Evolutionary conservation across 257 asterid genomes (phyloP).

Genomic region (Eucommia ulmoides): DNA sequence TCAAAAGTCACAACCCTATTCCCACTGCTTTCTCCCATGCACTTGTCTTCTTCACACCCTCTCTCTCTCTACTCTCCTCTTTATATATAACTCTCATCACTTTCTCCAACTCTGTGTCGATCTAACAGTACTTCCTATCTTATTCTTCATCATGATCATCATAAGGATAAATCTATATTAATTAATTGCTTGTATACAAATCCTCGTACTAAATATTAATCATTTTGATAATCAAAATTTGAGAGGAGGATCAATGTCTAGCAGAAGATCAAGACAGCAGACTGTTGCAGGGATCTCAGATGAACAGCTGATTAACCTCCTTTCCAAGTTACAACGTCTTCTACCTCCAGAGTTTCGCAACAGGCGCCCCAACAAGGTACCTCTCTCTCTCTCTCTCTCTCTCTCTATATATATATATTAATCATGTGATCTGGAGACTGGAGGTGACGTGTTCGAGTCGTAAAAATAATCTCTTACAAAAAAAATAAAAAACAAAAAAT

Average conservation of each 20-base stretch:
- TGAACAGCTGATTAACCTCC: slow-evolving; percentile 32
- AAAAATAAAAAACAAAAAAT: too few species aligned
- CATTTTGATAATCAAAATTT: too few species aligned
- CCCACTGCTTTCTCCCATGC: slow-evolving; percentile 23
- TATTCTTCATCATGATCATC: neutral
- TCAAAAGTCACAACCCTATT: slow-evolving; percentile 6
- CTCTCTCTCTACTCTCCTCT: slow-evolving; percentile 5
- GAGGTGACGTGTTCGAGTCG: too few species aligned
- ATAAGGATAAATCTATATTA: slow-evolving; percentile 6
- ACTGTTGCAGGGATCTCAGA: slow-evolving; percentile 28
- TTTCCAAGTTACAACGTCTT: slow-evolving; percentile 32
- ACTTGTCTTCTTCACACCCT: slow-evolving; percentile 22
- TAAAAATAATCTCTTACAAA: too few species aligned
- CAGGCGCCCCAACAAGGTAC: slow-evolving; percentile 30
- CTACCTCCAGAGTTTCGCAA: slow-evolving; percentile 35
- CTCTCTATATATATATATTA: too few species aligned
- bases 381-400: neutral
- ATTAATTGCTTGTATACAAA: too few species aligned
- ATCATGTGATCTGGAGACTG: too few species aligned
- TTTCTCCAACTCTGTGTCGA: slow-evolving; percentile 6
- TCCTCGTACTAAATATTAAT: too few species aligned
- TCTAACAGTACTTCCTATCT: slow-evolving; percentile 8
- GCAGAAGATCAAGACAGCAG: slow-evolving; percentile 29
- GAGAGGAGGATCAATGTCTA: slow-evolving; percentile 20
- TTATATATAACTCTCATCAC: slow-evolving; percentile 15